Conservation (phyloP, 2,329 filamentous ascomycete species). For the Teratosphaeria viscida region DNA sequence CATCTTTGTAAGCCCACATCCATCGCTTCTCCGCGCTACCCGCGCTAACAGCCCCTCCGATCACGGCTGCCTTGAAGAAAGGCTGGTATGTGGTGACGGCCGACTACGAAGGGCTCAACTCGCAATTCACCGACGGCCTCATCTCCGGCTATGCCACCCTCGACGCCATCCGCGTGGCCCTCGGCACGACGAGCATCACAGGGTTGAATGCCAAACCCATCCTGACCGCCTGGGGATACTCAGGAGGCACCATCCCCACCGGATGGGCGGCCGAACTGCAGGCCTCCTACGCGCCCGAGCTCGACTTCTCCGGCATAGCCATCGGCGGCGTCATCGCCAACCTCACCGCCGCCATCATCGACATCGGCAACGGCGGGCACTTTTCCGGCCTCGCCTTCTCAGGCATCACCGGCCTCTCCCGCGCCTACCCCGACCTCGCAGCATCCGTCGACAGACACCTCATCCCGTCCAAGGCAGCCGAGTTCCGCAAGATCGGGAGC, state of each 20-base stretch:
- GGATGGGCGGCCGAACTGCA: slow-evolving; percentile 45
- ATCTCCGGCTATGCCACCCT: neutral
- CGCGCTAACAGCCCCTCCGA: neutral
- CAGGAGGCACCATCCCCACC: slow-evolving; percentile 43
- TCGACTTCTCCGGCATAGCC: slow-evolving; percentile 39
- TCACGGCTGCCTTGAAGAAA: neutral
- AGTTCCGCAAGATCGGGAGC: neutral
- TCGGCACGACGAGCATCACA: slow-evolving; percentile 9
- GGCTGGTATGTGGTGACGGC: neutral
- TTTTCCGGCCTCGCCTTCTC: slow-evolving; percentile 20
- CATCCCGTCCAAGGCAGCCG: neutral
- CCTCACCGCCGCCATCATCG: slow-evolving; percentile 13
- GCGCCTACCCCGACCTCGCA: slow-evolving; percentile 12
- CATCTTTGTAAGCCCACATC: neutral
- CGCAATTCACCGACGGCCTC: neutral
- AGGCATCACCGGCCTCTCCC: slow-evolving; percentile 20
- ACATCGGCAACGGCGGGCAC: slow-evolving; percentile 15
- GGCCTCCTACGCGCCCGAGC: slow-evolving; percentile 42
- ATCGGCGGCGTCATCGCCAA: slow-evolving; percentile 40
- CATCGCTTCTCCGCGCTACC: neutral
- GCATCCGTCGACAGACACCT: neutral
- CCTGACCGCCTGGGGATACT: slow-evolving; percentile 45
- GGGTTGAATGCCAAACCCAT: slow-evolving; percentile 9
- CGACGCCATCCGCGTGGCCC: slow-evolving; percentile 26
- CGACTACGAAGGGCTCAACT: neutral